Evolutionary conservation across 78 protist species (phyloP).

Genomic region (Trichosphaerium sp.): DNA sequence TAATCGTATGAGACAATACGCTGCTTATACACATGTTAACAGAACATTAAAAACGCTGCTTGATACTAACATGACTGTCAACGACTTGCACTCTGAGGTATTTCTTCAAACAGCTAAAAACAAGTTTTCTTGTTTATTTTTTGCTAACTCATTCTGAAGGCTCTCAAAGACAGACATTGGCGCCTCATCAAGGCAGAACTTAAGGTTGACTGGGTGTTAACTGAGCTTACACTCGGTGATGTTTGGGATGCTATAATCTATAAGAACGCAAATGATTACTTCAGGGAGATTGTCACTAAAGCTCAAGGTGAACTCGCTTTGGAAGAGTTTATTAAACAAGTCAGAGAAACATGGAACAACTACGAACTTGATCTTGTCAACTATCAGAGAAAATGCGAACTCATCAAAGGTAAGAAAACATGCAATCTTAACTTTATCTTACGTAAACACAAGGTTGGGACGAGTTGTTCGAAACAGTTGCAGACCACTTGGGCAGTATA

Average conservation of each 20-base stretch:
- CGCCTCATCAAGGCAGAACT: constrained; percentile 39
- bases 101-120: background rate
- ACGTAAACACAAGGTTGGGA: constrained; percentile 94
- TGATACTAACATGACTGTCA: background rate
- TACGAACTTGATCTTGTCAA: constrained; percentile 67
- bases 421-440: background rate
- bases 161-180: constrained; percentile 87
- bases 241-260: constrained; percentile 69
- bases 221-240: constrained; percentile 67
- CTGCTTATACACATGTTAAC: constrained; percentile 58
- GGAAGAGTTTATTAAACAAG: constrained; percentile 77
- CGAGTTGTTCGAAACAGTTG: constrained; percentile 68
- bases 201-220: constrained; percentile 31
- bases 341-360: constrained; percentile 75
- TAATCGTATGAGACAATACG: constrained; percentile 57
- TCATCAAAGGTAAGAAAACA: no score
- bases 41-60: constrained; percentile 6
- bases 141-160: constrained; percentile 30
- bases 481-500: constrained; percentile 61
- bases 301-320: constrained; percentile 96
- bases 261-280: constrained; percentile 50
- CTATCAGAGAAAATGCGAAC: constrained; percentile 54
- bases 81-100: constrained; percentile 2
- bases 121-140: no score
- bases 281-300: constrained; percentile 63